Evolutionary conservation across 129 eudicot species (phyloP), one percentile per base, ranked within the genome.

Genomic region (Tagetes patula): DNA sequence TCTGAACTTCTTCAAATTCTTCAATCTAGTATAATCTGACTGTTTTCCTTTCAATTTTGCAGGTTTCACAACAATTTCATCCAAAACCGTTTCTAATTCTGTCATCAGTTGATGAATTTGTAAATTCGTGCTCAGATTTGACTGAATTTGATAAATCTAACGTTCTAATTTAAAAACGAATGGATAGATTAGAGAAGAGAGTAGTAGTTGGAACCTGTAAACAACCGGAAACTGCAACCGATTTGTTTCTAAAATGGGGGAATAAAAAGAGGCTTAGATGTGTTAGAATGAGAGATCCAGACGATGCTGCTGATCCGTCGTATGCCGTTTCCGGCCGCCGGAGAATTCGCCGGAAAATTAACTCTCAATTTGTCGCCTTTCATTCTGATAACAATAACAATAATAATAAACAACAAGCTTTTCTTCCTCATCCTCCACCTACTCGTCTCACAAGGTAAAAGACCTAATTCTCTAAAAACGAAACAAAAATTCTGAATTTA

Each of bases 211-310:
- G 77, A 73, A 75, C 54, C 5, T 74, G 71, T 70, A 79, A 70
- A 49, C 69, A 75, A 69, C 73, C 80, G 27, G 84, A 82, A 40
- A 65, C 72, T 6, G 52, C 79, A 58, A 70, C 89, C 0, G 89
- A 85, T 73, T 72, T 85, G 52, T 79, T 85, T 43, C 63, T 86
- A 56, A 80, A 86, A 85, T 86, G 90, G 90, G 87, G 90, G 0
- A 86, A 65, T 49, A 73, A 79, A 31, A 86, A 82, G 77, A 80
- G 87, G 50, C 83, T 82, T 1, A 79, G 89, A 69, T 82, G 89
- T 72, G 84, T 82, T 27, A 73, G 86, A 67, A 67, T 76, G 36
- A 76, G 84, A 79, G 85, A 80, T 12, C 65, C 72, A 0, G 76
- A 77, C 34, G 60, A 69, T 30, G 42, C 52, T 2, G 65, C 65